phyloP scores from a whole-genome alignment of 306 rosid genomes.

The Vachellia pachyceras region DNA sequence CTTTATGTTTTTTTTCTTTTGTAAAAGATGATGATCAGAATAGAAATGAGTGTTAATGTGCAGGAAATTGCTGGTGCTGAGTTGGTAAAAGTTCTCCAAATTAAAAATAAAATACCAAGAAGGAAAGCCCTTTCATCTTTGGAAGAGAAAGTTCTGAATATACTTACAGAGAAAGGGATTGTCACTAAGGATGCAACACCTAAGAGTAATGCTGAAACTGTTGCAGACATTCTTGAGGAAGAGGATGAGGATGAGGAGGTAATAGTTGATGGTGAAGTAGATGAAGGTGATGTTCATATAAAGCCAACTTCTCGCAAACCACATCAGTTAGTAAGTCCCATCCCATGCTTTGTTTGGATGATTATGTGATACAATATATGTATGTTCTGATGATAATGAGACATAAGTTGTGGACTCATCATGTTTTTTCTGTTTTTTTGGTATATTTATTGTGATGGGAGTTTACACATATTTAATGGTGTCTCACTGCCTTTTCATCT shows the following conservation, averaged over 20 bases:
- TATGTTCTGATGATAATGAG: background rate
- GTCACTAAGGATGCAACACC: constrained; percentile 58
- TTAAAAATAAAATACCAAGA: constrained; percentile 85
- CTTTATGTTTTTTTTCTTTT: constrained; percentile 33
- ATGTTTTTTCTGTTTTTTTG: background rate
- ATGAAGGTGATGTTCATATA: constrained; percentile 98
- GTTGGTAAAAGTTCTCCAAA: constrained; percentile 74
- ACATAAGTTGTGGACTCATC: background rate
- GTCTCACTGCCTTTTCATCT: background rate
- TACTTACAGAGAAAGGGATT: constrained; percentile 85
- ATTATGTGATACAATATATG: background rate
- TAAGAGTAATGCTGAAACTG: constrained; percentile 58
- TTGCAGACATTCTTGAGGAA: constrained; percentile 73
- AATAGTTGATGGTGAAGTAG: constrained; percentile 96
- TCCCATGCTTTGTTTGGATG: constrained; percentile 2
- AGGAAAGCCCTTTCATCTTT: constrained; percentile 81
- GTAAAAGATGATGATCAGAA: constrained; percentile 32
- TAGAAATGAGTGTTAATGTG: constrained; percentile 40
- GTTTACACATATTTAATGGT: no score
- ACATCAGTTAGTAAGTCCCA: constrained; percentile 62
- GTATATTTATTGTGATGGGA: background rate
- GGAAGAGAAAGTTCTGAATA: constrained; percentile 79
- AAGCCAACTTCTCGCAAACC: constrained; percentile 73
- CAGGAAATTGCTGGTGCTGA: constrained; percentile 91
- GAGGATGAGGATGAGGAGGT: constrained; percentile 97